phyloP scores from a whole-genome alignment of 768 basidiomycete species.

The Leccinum barrowsii region DNA sequence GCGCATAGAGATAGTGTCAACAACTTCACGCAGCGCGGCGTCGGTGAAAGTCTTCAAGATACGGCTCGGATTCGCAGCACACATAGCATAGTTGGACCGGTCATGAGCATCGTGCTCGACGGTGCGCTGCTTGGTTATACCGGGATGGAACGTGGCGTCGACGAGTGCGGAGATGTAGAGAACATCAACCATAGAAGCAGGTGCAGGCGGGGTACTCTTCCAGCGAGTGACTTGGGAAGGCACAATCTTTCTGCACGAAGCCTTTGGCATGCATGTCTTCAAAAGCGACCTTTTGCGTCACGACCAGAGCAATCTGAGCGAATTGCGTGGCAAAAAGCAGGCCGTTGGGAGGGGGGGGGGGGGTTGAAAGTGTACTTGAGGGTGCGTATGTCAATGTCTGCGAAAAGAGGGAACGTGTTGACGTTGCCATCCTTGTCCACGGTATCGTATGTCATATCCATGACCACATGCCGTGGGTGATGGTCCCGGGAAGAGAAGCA shows the following conservation, averaged over 20 bases:
- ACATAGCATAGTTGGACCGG: conserved; percentile 97
- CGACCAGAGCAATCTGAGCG: conserved; percentile 96
- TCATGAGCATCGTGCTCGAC: conserved; percentile 93
- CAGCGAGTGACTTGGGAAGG: conserved; percentile 96
- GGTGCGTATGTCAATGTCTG: conserved; percentile 91
- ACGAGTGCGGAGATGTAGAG: conserved; percentile 94
- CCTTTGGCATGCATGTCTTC: conserved; percentile 98
- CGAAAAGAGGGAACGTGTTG: conserved; percentile 93
- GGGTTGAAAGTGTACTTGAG: conserved; percentile 98
- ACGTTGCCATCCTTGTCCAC: conserved; percentile 95
- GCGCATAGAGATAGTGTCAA: conserved; percentile 77
- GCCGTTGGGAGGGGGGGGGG: conserved; percentile 59
- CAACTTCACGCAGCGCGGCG: conserved; percentile 90
- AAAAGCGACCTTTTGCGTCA: conserved; percentile 97
- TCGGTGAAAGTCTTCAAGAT: conserved; percentile 79
- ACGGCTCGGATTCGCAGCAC: conserved; percentile 96
- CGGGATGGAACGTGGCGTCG: conserved; percentile 98
- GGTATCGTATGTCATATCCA: conserved; percentile 98
- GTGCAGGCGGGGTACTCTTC: conserved; percentile 90
- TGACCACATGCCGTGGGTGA: conserved; percentile 99
- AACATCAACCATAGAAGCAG: conserved; percentile 96
- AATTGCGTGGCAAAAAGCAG: conserved; percentile 98
- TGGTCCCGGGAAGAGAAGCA: conserved; percentile 90
- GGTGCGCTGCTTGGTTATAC: conserved; percentile 99
- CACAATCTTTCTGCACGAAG: conserved; percentile 85